phyloP scores from a whole-genome alignment of 1,284 basidiomycete genomes.

The Agroathelia rolfsii region DNA sequence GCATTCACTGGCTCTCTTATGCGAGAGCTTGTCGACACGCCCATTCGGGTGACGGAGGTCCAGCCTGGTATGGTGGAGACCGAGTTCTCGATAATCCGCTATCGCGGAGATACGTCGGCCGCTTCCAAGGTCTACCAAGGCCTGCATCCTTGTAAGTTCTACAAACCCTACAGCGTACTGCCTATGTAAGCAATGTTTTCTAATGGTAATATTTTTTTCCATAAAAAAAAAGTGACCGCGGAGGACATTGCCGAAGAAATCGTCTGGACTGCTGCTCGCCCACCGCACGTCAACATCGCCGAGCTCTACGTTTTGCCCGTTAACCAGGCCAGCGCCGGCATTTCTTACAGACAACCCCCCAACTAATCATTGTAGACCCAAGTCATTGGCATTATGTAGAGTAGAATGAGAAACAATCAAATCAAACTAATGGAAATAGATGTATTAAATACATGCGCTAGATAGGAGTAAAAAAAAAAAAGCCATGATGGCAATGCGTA shows the following conservation, averaged over 20 bases:
- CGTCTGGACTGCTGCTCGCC: conserved; percentile 87
- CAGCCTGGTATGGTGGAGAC: conserved; percentile 91
- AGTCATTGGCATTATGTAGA: conserved; percentile 17
- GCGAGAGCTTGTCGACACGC: conserved; percentile 84
- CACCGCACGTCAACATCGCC: conserved; percentile 80
- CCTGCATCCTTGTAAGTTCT: conserved; percentile 66
- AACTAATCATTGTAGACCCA: conserved; percentile 42
- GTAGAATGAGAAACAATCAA: too few relatives aligned
- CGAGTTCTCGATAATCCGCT: conserved; percentile 85
- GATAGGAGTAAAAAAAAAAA: conserved; percentile 3
- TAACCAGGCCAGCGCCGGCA: conserved; percentile 66
- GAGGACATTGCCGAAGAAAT: conserved; percentile 95
- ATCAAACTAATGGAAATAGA: too few relatives aligned
- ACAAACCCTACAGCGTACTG: too few relatives aligned
- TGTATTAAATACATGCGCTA: conserved; percentile 1
- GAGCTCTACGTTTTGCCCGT: conserved; percentile 72
- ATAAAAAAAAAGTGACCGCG: conserved; percentile 46
- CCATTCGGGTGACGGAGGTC: conserved; percentile 86
- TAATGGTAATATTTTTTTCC: conserved; percentile 1
- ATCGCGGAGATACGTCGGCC: conserved; percentile 69
- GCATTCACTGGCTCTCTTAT: conserved; percentile 82
- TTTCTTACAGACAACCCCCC: not conserved
- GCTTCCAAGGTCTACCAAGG: conserved; percentile 90
- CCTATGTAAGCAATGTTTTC: too few relatives aligned
- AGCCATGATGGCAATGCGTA: conserved; percentile 5